Base-by-base conservation (phyloP, 345 rosid genomes). In the Barbarea vulgaris region DNA sequence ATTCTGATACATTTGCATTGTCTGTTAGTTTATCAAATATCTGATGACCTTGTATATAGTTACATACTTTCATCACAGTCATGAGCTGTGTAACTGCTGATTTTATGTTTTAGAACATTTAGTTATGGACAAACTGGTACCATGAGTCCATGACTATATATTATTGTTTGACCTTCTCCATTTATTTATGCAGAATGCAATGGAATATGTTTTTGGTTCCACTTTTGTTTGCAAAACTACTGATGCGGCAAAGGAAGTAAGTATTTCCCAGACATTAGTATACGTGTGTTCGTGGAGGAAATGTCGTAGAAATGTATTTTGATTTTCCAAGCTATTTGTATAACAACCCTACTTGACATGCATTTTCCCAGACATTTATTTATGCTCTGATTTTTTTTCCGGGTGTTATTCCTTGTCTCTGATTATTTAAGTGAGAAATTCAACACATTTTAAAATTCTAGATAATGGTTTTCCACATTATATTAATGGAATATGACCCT, bases 161-260 rank as follows among this genome's bases (percentile, higher is more conserved):
- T 64, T 70, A 2, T 61, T 64, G 30, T 50, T 15, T 60, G 63
- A 63, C 17, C 18, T 74, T 59, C 27, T 58, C 73, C 60, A 60
- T 21, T 64, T n/a, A 39, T n/a, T 30, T 75, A n/a, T 87, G 84
- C 93, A 92, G 97, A 83, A 64, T 51, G 96, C 96, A 47, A 87
- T 90, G 93, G 91, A 88, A 74, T 90, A 82, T 77, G 90, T 92
- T 70, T 90, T 92, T 80, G 97, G 97, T 76, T 88, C 91, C 33
- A 89, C 93, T 39, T 92, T 88, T 72, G 88, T 92, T 69, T 92
- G 97, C 89, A 90, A 90, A 81, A 85, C 75, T 42, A 76, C 60
- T 57, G 89, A 92, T 69, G 87, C 87, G 39, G 96, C 97, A 60
- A 84, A 92, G 80, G 87, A 90, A 91, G 97, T 89, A 83, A 52